Base-by-base conservation (phyloP, 805 yeast species). In the Spathaspora passalidarum region DNA sequence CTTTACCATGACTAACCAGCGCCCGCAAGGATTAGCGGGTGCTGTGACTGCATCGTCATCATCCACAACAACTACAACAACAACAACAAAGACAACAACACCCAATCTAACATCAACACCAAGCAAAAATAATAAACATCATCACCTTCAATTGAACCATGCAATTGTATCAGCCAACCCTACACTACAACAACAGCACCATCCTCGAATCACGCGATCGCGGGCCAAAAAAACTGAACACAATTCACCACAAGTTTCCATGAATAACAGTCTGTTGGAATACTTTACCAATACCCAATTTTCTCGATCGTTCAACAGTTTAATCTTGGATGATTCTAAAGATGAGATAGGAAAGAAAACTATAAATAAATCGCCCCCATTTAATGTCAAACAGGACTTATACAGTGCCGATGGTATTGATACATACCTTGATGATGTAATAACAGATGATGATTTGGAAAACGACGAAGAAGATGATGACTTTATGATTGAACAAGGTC, bases 331-430 rank as follows among this genome's bases (percentile, higher is more conserved):
- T 25, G 76, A 70, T 47, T 37, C 37, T 20, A 41, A 32, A 22
- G 26, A 29, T 36, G 38, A 42, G 29, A 14, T 9, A 23, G 21
- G 9, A 26, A 56, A 54, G 46, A 60, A 59, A 44, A 55, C 49
- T 21, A 55, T 68, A 37, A 70, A 66, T 49, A 71, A 70, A 52
- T 66, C 72, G 16, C 76, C 76, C 9, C 73, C 74, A 1, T 69
- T 70, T 54, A 68, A 68, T 48, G 59, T 68, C 42, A 68, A 69
- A 44, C 61, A 62, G 21, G 65, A 60, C 49, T 44, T 51, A n/a
- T 54, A 53, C 25, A 59, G 7, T 29, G 21, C 55, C 25, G 56
- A 57, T n/a, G 38, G 39, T 14, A 53, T 59, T n/a, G 67, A 61
- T 37, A 56, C 51, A 23, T 51, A 44, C 37, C 41, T 52, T n/a